phyloP scores from a whole-genome alignment of 177 flowering plant genomes.

The Vitis hybrid region DNA sequence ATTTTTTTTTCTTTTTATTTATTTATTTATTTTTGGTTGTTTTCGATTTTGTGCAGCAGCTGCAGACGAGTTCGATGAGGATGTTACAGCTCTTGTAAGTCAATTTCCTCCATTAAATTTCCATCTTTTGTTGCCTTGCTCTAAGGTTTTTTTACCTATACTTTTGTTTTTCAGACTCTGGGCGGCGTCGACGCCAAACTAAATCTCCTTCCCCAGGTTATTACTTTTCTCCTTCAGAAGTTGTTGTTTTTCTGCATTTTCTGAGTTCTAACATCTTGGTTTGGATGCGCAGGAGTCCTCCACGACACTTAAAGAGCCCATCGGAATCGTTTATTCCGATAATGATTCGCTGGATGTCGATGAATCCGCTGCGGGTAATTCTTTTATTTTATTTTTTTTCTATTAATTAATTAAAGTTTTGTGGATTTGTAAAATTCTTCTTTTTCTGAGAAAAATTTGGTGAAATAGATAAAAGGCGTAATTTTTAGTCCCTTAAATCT shows the following conservation, averaged over 20 bases:
- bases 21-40: constrained; percentile 1
- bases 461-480: no score
- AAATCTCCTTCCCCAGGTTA: constrained; percentile 73
- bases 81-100: constrained; percentile 60
- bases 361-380: constrained; percentile 12
- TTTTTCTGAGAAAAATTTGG: neutral
- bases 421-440: neutral
- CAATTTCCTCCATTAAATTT: neutral
- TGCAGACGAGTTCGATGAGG: constrained; percentile 48
- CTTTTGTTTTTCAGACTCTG: constrained; percentile 37
- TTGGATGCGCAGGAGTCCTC: constrained; percentile 40
- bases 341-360: constrained; percentile 14
- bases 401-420: neutral
- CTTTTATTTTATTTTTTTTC: constrained; percentile 1
- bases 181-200: constrained; percentile 40
- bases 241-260: neutral
- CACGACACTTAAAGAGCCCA: constrained; percentile 46
- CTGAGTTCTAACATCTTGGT: constrained; percentile 17
- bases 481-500: neutral
- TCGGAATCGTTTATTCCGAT: constrained; percentile 48
- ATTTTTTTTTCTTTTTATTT: neutral
- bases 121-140: neutral
- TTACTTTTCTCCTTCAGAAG: neutral
- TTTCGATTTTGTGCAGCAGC: constrained; percentile 32
- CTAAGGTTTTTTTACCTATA: neutral